Evolutionary conservation across 2,329 filamentous ascomycete species (phyloP).

Genomic region (Zasmidium cellare): DNA sequence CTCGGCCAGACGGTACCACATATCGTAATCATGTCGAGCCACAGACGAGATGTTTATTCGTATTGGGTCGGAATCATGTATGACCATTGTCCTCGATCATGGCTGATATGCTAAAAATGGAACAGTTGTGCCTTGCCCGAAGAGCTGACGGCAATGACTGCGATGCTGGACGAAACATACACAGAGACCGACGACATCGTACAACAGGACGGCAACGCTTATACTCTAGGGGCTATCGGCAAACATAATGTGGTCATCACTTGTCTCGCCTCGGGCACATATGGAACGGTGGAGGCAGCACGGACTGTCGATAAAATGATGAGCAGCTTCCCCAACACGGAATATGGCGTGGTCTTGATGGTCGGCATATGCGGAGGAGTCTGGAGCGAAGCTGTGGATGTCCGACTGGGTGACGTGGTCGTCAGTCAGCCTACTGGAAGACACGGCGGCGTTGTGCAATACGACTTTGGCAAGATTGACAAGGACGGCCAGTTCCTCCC

Average conservation of each 20-base stretch:
- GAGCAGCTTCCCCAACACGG: conserved; percentile 22
- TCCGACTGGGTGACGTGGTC: conserved; percentile 29
- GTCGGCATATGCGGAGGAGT: conserved; percentile 29
- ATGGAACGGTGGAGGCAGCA: conserved; percentile 20
- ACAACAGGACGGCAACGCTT: conserved; percentile 19
- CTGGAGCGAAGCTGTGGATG: conserved; percentile 13
- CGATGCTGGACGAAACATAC: conserved; percentile 17
- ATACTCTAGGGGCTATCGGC: conserved; percentile 25
- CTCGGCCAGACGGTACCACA: no score
- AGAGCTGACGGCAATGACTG: background rate
- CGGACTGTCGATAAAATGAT: conserved; percentile 13
- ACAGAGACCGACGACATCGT: background rate
- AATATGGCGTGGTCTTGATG: conserved; percentile 20
- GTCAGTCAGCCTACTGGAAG: conserved; percentile 22
- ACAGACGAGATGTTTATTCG: no score
- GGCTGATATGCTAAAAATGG: no score
- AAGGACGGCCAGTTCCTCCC: background rate
- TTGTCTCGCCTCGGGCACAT: conserved; percentile 21
- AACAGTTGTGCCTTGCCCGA: background rate
- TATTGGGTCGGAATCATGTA: no score
- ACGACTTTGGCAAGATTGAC: conserved; percentile 25
- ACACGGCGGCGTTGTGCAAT: conserved; percentile 29
- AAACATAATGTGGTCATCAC: conserved; percentile 30
- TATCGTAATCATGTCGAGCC: no score
- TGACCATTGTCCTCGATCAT: no score